Evolutionary conservation across 495 filamentous ascomycete species (phyloP).

Genomic region (Neurospora africana): DNA sequence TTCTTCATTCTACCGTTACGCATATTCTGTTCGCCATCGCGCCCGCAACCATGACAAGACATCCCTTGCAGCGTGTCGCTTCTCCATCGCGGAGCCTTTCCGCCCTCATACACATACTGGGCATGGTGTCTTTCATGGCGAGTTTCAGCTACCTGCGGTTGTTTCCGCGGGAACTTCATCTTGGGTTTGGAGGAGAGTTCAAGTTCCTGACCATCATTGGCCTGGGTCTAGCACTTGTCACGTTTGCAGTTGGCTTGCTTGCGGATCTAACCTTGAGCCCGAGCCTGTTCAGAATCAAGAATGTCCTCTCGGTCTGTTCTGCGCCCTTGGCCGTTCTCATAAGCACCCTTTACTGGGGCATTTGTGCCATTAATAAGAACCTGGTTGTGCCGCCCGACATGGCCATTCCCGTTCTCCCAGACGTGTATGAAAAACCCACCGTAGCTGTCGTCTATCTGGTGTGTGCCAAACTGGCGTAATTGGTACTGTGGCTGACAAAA

Average conservation of each 20-base stretch:
- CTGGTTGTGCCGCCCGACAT: constrained; percentile 40
- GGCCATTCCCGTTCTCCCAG: constrained; percentile 37
- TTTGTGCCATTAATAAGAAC: constrained; percentile 54
- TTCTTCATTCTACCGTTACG: neutral
- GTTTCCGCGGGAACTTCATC: constrained; percentile 41
- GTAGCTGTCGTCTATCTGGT: neutral
- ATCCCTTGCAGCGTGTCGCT: constrained; percentile 61
- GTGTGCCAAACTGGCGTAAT: neutral
- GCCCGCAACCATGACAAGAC: constrained; percentile 22
- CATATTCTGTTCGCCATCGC: neutral
- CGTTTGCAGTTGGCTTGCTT: constrained; percentile 59
- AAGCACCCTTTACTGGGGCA: constrained; percentile 74
- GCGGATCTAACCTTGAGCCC: constrained; percentile 62
- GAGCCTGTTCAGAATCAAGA: constrained; percentile 62
- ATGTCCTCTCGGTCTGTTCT: constrained; percentile 57
- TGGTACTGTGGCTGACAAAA: neutral
- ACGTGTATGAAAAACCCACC: constrained; percentile 34
- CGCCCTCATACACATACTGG: constrained; percentile 56
- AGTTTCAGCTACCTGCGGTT: constrained; percentile 50
- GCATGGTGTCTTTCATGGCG: constrained; percentile 56
- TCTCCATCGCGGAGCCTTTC: constrained; percentile 65
- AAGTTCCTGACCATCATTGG: constrained; percentile 83
- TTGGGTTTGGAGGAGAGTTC: constrained; percentile 72
- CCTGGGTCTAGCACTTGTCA: constrained; percentile 54
- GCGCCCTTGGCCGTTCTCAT: constrained; percentile 76